These are phyloP conservation scores for Boletus vinaceobasis DNA, from an alignment of 768 basidiomycete genomes.

Conservation along the genomic window DNA sequence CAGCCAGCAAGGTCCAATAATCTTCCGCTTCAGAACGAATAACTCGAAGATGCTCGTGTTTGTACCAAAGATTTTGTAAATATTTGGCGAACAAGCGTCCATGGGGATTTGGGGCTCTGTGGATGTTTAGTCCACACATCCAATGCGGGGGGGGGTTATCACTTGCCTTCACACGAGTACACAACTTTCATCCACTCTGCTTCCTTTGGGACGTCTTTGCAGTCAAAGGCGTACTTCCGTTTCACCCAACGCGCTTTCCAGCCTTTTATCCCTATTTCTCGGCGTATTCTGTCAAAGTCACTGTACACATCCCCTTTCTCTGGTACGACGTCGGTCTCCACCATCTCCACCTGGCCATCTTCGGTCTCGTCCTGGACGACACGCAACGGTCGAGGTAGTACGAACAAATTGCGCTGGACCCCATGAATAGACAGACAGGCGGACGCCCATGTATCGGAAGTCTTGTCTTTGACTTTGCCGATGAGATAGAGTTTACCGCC, in stretches of 20 bases:
- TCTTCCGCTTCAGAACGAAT: conserved; percentile 91
- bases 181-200: conserved; percentile 94
- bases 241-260: conserved; percentile 85
- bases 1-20: conserved; percentile 99
- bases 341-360: conserved; percentile 33
- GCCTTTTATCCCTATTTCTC: conserved; percentile 65
- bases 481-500: conserved; percentile 84
- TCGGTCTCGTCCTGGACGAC: conserved; percentile 38
- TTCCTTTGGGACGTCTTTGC: conserved; percentile 67
- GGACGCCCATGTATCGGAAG: conserved; percentile 63
- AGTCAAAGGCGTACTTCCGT: conserved; percentile 88
- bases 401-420: conserved; percentile 86
- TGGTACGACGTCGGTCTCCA: conserved; percentile 75
- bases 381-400: conserved; percentile 71
- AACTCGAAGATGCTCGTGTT: conserved; percentile 92
- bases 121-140: background rate
- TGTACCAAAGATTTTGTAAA: conserved; percentile 85
- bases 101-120: conserved; percentile 53
- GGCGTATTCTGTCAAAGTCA: conserved; percentile 80
- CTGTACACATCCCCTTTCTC: conserved; percentile 65
- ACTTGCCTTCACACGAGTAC: conserved; percentile 81
- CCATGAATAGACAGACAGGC: conserved; percentile 84
- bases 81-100: conserved; percentile 76
- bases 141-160: background rate
- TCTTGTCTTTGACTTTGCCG: conserved; percentile 86